Base-by-base conservation (phyloP, 1,284 basidiomycete genomes). In the Leccinum subrobustum region DNA sequence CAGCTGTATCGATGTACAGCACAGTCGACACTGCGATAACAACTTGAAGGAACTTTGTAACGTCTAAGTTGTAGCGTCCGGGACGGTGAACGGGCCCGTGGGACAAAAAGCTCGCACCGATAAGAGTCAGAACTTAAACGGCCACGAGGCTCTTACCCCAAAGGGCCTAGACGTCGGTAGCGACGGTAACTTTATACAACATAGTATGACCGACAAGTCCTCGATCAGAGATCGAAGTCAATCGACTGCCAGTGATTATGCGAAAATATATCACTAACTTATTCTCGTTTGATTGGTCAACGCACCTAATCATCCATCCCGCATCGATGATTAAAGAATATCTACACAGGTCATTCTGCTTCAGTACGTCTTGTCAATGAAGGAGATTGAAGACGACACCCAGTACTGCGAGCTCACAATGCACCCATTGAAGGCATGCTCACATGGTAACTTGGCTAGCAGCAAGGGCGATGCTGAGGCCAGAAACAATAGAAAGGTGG, bases 351-450 rank as follows among this genome's bases (percentile, higher is more conserved):
- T 27, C 6, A 35, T 1, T 0, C 9, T 23, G 11, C 39, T 57
- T 50, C 42, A 51, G 6, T 47, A 6, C 14, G 44, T 57, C 29
- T 27, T 48, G 56, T 65, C 56, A 8, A 31, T 6, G 1, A 62
- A 48, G 11, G 2, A 1, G n/a, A 42, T 31, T 52, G 55, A 48
- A 48, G 55, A 50, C 33, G 27, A 65, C 37, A 65, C 60, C 60
- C 54, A 33, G 27, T 52, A 53, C 52, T 56, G 54, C 47, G 53
- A 66, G 33, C 44, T 48, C 64, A 57, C 25, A 18, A 63, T 65
- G 64, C 33, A 35, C 12, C 33, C 33, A 33, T 33, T 33, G 11
- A 35, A 33, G 33, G 12, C 33, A 12, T 12, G 12, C 33, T 35
- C 33, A 35, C 37, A 37, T 16, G 11, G 31, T 31, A 37, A 8